phyloP scores from a whole-genome alignment of 306 rosid species.

The Medicago ruthenica region DNA sequence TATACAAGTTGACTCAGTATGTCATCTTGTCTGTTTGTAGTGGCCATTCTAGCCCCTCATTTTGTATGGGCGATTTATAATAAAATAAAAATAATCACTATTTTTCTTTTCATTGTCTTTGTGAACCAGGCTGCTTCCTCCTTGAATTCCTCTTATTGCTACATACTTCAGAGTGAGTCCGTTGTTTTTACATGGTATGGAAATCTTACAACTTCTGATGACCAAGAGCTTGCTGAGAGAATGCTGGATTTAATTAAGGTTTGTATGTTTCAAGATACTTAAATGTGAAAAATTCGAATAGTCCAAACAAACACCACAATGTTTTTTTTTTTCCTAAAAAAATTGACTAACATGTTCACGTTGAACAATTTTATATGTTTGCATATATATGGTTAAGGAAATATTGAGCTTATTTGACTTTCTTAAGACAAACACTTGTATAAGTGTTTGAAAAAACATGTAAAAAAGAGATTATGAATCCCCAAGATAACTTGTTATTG shows the following conservation, averaged over 20 bases:
- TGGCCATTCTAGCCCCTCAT: slow-evolving; percentile 1
- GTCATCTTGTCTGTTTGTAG: slow-evolving; percentile 39
- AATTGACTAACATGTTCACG: slow-evolving; percentile 31
- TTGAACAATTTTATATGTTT: slow-evolving; percentile 20
- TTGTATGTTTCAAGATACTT: slow-evolving; percentile 16
- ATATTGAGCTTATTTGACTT: slow-evolving; percentile 2
- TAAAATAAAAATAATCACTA: no score
- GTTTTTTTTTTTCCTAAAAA: slow-evolving; percentile 3
- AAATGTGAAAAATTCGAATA: no score
- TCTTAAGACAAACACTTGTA: not conserved
- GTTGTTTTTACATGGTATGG: slow-evolving; percentile 89
- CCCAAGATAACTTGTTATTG: slow-evolving; percentile 7
- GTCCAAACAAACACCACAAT: slow-evolving; percentile 3
- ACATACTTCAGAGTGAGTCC: slow-evolving; percentile 76
- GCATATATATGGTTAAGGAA: slow-evolving; percentile 23
- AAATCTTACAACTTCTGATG: slow-evolving; percentile 69
- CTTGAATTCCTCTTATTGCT: slow-evolving; percentile 91
- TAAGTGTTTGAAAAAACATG: not conserved
- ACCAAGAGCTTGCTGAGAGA: slow-evolving; percentile 89
- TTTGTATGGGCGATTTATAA: slow-evolving; percentile 36
- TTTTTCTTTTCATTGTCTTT: slow-evolving; percentile 31
- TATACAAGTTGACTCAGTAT: slow-evolving; percentile 88
- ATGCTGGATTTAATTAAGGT: slow-evolving; percentile 96
- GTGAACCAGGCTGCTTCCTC: slow-evolving; percentile 88
- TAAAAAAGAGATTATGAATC: not conserved